These are phyloP conservation scores for Paralagenidium karlingii DNA, from an alignment of 352 stramenopile genomes.

Conservation along the genomic window DNA sequence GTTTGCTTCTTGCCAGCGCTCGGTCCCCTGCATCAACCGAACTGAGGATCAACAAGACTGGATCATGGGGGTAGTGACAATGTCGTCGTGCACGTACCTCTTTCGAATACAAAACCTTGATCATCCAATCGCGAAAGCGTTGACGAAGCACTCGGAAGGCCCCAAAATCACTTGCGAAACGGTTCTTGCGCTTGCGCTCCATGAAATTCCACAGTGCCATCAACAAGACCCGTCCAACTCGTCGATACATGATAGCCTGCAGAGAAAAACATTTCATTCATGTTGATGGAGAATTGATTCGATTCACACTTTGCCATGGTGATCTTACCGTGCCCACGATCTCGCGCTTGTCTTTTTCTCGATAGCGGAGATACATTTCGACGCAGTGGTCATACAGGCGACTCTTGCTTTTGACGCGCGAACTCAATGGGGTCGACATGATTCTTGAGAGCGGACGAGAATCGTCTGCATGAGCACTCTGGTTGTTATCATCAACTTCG, in stretches of 20 bases:
- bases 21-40: no score
- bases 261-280: no score
- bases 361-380: constrained; percentile 35
- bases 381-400: constrained; percentile 42
- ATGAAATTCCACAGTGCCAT: constrained; percentile 10
- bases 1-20: no score
- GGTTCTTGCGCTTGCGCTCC: constrained; percentile 21
- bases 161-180: constrained; percentile 35
- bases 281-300: no score
- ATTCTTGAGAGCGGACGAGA: constrained; percentile 23
- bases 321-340: constrained; percentile 47
- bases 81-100: no score
- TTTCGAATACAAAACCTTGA: constrained; percentile 17
- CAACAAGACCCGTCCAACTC: constrained; percentile 22
- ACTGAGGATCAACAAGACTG: no score
- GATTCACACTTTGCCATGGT: no score
- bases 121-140: constrained; percentile 32
- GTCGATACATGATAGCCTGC: constrained; percentile 34
- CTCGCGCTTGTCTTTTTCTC: constrained; percentile 28
- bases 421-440: constrained; percentile 41
- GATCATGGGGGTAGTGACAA: no score
- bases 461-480: no score
- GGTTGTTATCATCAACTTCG: no score
- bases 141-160: constrained; percentile 20
- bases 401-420: constrained; percentile 45